Evolutionary conservation across 495 filamentous ascomycete species (phyloP).

Genomic region (Cercophora scortea): DNA sequence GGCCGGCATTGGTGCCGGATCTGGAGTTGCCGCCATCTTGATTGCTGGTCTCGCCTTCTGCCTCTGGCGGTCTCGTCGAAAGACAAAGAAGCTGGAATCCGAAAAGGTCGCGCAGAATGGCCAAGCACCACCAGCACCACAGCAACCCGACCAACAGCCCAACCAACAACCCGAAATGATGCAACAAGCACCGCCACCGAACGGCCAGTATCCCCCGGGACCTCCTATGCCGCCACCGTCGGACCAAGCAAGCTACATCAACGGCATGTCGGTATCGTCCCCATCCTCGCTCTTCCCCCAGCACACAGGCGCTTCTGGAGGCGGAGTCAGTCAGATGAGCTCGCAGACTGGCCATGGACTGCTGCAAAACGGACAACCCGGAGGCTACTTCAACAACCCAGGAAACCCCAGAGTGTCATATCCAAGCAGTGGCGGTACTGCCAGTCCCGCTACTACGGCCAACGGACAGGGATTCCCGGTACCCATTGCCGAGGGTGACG

Average conservation of each 20-base stretch:
- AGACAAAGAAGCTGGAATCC: conserved; percentile 12
- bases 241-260: background rate
- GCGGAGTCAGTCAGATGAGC: conserved; percentile 11
- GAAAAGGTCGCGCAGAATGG: background rate
- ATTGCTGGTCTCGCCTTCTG: conserved; percentile 11
- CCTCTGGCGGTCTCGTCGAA: conserved; percentile 11
- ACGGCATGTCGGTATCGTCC: background rate
- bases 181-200: background rate
- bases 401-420: background rate
- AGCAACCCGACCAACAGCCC: background rate
- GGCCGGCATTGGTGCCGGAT: conserved; percentile 20
- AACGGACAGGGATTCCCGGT: conserved; percentile 1
- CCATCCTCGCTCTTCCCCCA: conserved; percentile 5
- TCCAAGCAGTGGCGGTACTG: background rate
- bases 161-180: background rate
- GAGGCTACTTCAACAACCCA: background rate
- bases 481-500: conserved; percentile 11
- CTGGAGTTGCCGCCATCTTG: conserved; percentile 11
- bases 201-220: conserved; percentile 2
- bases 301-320: conserved; percentile 9
- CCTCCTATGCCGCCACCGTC: background rate
- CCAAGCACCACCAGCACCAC: background rate
- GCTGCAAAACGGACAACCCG: background rate
- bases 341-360: conserved; percentile 1
- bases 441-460: background rate